These are phyloP conservation scores for Grigorovia yakushimaensis DNA, from an alignment of 805 yeast species.

Conservation along the genomic window DNA sequence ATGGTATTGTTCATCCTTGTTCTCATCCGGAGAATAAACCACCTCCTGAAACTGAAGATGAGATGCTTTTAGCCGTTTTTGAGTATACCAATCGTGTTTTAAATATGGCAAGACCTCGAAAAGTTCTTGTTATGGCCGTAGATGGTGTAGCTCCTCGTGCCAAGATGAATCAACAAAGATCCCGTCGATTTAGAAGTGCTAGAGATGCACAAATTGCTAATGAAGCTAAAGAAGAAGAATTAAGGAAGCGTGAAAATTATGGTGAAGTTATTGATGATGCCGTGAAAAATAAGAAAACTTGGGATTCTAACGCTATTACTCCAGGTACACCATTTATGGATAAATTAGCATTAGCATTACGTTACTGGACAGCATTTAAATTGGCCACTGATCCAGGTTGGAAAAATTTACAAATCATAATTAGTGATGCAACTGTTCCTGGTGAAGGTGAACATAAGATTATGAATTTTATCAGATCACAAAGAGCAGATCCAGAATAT, in stretches of 20 bases:
- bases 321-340: conserved; percentile 99
- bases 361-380: conserved; percentile 91
- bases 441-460: conserved; percentile 99
- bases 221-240: conserved; percentile 51
- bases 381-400: conserved; percentile 86
- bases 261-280: conserved; percentile 71
- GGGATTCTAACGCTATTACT: conserved; percentile 96
- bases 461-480: conserved; percentile 90
- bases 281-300: conserved; percentile 60
- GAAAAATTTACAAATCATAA: conserved; percentile 79
- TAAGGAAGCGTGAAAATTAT: conserved; percentile 22
- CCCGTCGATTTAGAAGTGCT: conserved; percentile 87
- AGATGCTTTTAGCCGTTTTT: conserved; percentile 90
- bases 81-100: conserved; percentile 86
- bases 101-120: conserved; percentile 90
- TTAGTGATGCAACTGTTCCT: conserved; percentile 94
- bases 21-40: conserved; percentile 96
- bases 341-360: conserved; percentile 65
- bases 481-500: conserved; percentile 76
- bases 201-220: conserved; percentile 77
- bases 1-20: conserved; percentile 98
- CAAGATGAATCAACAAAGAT: conserved; percentile 93
- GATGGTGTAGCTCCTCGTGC: conserved; percentile 99
- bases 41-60: conserved; percentile 93
- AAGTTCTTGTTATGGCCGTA: conserved; percentile 86